Percentiles rank a stretch among this genome's conserved stretches.
Evolutionary conservation across 108 stramenopile genomes (phyloP).

Genomic region (Halocafeteria seosinensis): DNA sequence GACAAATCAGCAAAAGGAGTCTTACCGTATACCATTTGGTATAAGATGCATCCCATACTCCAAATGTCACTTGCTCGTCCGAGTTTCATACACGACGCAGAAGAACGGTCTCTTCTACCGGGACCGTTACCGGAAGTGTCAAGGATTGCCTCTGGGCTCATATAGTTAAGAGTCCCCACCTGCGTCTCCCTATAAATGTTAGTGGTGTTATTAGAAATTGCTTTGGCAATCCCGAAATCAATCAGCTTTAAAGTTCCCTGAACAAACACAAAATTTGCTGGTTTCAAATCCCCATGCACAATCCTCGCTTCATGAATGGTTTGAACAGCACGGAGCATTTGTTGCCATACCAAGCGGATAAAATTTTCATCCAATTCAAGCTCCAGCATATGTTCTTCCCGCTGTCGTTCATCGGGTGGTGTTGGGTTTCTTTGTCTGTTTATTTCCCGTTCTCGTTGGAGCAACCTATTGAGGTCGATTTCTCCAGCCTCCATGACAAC

Average conservation of each 20-base stretch:
- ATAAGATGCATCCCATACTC: conserved; percentile 87
- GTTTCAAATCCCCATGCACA: conserved; percentile 87
- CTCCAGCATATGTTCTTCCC: background rate
- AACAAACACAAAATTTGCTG: conserved; percentile 52
- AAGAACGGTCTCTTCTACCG: conserved; percentile 34
- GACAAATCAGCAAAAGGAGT: conserved; percentile 77
- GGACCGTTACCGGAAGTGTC: conserved; percentile 55
- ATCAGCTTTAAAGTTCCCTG: conserved; percentile 84
- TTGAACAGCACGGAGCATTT: conserved; percentile 91
- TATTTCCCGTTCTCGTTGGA: conserved; percentile 55
- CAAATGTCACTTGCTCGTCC: conserved; percentile 54
- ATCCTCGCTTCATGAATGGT: conserved; percentile 89
- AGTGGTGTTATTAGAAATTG: conserved; percentile 76
- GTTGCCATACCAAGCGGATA: conserved; percentile 88
- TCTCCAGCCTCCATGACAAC: conserved; percentile 90
- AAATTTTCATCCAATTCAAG: conserved; percentile 67
- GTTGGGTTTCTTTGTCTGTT: background rate
- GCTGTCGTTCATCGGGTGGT: background rate
- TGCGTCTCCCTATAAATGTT: conserved; percentile 89
- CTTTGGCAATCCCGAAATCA: conserved; percentile 97
- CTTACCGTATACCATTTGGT: conserved; percentile 81
- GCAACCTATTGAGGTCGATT: conserved; percentile 71
- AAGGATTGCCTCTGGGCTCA: conserved; percentile 87
- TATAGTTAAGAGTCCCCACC: conserved; percentile 95
- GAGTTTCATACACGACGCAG: conserved; percentile 23